Percentiles rank a stretch among this genome's conserved stretches.
Evolutionary conservation across 2,329 filamentous ascomycete species (phyloP).

Genomic region (Hypomyces rosellus): DNA sequence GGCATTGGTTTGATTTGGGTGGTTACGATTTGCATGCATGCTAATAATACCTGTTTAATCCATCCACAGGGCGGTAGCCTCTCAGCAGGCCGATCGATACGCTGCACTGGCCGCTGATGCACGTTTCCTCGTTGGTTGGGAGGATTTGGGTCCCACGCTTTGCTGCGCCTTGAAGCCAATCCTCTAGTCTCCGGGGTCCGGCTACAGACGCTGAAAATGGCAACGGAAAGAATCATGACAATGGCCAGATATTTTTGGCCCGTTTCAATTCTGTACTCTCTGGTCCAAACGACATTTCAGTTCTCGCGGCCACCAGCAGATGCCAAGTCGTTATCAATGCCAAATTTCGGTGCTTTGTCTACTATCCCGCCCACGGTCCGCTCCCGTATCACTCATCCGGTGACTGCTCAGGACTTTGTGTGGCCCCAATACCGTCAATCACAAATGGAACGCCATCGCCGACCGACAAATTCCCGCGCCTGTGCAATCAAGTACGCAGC

Average conservation of each 20-base stretch:
- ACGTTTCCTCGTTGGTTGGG: slow-evolving; percentile 10
- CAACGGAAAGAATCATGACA: neutral
- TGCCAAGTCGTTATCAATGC: slow-evolving; percentile 5
- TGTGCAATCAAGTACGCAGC: slow-evolving; percentile 9
- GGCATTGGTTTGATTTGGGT: neutral
- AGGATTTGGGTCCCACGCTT: neutral
- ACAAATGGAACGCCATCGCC: slow-evolving; percentile 6
- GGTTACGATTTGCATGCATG: slow-evolving; percentile 4
- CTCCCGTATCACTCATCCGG: neutral
- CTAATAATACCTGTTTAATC: slow-evolving; percentile 3
- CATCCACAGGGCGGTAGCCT: neutral
- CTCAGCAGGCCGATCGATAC: slow-evolving; percentile 3
- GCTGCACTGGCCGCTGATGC: slow-evolving; percentile 1
- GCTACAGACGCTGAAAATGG: slow-evolving; percentile 6
- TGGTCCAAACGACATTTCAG: neutral
- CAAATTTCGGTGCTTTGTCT: neutral
- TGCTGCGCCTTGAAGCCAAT: no score
- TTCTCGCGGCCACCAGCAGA: neutral
- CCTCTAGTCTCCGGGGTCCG: neutral
- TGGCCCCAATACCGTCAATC: no score
- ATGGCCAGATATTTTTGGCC: neutral
- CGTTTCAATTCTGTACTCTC: no score
- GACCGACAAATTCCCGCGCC: slow-evolving; percentile 10
- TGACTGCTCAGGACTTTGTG: no score
- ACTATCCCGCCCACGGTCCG: neutral